Evolutionary conservation across 257 asterid species (phyloP).

Genomic region (Solanum pinnatisectum): DNA sequence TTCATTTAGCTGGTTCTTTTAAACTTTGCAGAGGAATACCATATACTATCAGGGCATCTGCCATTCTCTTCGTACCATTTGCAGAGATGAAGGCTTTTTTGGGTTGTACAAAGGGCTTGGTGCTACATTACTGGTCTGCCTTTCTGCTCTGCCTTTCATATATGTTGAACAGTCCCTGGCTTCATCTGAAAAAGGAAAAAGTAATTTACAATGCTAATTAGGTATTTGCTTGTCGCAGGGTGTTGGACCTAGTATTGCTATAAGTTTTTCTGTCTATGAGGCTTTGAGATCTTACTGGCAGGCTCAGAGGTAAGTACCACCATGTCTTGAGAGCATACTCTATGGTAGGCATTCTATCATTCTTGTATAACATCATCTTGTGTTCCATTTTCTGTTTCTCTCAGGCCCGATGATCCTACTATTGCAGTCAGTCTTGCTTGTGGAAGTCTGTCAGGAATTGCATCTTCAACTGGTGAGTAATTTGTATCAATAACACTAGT

Average conservation of each 20-base stretch:
- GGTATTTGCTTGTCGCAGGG: conserved; percentile 42
- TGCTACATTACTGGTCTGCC: conserved; percentile 73
- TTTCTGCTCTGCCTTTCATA: background rate
- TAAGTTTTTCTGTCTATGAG: conserved; percentile 87
- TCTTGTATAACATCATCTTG: background rate
- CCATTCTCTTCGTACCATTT: conserved; percentile 70
- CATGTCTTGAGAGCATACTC: background rate
- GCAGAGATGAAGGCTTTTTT: conserved; percentile 82
- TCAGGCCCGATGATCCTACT: conserved; percentile 74
- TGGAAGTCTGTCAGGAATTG: conserved; percentile 93
- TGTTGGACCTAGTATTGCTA: conserved; percentile 94
- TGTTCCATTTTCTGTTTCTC: background rate
- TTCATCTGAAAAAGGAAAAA: background rate
- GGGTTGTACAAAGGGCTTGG: conserved; percentile 95
- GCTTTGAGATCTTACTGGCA: conserved; percentile 58
- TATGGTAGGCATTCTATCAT: background rate
- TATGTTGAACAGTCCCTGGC: background rate
- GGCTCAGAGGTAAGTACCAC: conserved; percentile 38
- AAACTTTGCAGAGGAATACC: conserved; percentile 51
- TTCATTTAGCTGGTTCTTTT: background rate
- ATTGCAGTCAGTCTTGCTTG: conserved; percentile 73
- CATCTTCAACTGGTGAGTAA: conserved; percentile 75
- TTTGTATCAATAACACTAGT: background rate
- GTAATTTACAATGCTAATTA: background rate
- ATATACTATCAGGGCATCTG: conserved; percentile 74